Conservation (phyloP, 2,329 filamentous ascomycete species). For the Tolypocladium guangdongense region DNA sequence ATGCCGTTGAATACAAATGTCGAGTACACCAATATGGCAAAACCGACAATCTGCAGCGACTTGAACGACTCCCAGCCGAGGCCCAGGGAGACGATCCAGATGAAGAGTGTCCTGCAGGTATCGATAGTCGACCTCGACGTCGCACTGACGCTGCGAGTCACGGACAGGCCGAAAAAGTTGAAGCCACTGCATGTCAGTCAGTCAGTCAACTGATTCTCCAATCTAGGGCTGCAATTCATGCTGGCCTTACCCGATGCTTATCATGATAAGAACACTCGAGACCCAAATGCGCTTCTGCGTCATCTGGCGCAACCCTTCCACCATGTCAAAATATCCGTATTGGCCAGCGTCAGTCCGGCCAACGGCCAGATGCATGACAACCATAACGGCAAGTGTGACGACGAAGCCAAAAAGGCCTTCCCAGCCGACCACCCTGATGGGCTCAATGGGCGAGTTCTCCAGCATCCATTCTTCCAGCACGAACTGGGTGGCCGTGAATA, state of each 20-base stretch:
- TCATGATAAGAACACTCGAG: conserved; percentile 85
- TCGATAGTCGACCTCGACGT: conserved; percentile 94
- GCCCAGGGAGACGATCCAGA: conserved; percentile 89
- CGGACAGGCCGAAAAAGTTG: conserved; percentile 96
- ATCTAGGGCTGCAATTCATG: not conserved
- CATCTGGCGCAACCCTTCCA: conserved; percentile 76
- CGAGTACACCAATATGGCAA: conserved; percentile 84
- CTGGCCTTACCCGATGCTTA: conserved; percentile 72
- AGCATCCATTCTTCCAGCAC: conserved; percentile 93
- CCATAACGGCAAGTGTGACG: conserved; percentile 69
- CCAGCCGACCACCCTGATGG: conserved; percentile 88
- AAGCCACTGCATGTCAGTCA: conserved; percentile 54
- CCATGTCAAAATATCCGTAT: conserved; percentile 82
- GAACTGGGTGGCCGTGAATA: conserved; percentile 95
- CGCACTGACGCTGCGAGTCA: conserved; percentile 80
- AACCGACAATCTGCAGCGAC: conserved; percentile 86
- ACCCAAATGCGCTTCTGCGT: conserved; percentile 56
- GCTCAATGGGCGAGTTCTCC: conserved; percentile 53
- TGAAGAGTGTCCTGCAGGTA: conserved; percentile 93
- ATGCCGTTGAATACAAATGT: conserved; percentile 96
- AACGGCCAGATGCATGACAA: conserved; percentile 65
- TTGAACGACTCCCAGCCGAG: conserved; percentile 97
- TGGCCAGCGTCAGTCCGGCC: conserved; percentile 63
- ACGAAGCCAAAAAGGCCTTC: conserved; percentile 86
- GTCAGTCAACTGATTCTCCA: not conserved